Evolutionary conservation across 208 protist genomes (phyloP), one percentile per base, ranked within the genome.

Genomic region (Leishmania guyanensis): DNA sequence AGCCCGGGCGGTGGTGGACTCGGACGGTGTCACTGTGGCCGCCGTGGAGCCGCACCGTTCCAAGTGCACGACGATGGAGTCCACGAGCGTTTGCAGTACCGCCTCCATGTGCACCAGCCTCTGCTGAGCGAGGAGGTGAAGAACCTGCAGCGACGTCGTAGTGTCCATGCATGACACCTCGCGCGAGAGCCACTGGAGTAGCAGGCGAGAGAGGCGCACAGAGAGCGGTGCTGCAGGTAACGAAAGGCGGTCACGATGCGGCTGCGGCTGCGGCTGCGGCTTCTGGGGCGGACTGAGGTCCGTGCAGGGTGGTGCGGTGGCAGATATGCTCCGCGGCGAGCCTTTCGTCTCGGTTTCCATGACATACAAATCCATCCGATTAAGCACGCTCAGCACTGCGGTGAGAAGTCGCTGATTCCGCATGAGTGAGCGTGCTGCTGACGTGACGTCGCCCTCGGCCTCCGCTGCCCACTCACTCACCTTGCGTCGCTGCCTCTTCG

Each of bases 111-210:
- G 87, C 46, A 89, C 68, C 4, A 91, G 56, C 33, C 82, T 78
- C 66, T 95, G 92, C 66, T 93, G 92, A 16, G 82, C 86, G 36
- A 94, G 76, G n/a, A 93, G 84, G 73, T 95, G 92, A 1, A 95
- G 43, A 65, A 89, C 78, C n/a, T 78, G 83, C 53, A 92, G 82
- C 6, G 87, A 90, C 29, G 62, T 66, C 10, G 51, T 71, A 39
- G 88, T 85, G 43, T 83, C 83, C 14, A 93, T 69, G 33, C 54
- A 71, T 0, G 87, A 66, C 0, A 83, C 90, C 39, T 72, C 86
- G 77, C 60, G 66, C 33, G 64, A 87, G 53, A 93, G 66, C 89
- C 90, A 95, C 69, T 83, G 84, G 48, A 90, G 81, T 3, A 93
- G 39, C 4, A 87, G 46, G 0, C 60, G 26, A 26, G 70, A 75